A percentile compares a stretch with the other conserved stretches of the same genome.
Evolutionary conservation across 2,329 filamentous ascomycete species (phyloP).

Genomic region (Aureobasidium sp.): DNA sequence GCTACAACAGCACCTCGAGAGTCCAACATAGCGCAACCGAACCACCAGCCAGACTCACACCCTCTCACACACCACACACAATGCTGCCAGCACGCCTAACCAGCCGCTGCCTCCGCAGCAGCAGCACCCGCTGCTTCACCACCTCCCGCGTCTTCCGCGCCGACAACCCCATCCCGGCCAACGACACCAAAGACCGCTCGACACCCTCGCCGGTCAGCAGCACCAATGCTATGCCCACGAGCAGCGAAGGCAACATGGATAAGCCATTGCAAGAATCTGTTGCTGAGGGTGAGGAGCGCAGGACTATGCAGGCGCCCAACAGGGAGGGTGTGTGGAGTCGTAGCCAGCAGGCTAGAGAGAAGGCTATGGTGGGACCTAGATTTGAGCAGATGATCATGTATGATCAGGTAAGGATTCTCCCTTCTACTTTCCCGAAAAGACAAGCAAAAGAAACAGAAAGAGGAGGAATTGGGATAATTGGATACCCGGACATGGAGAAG

Average conservation of each 20-base stretch:
- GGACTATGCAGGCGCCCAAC: slow-evolving; percentile 77
- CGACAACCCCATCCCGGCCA: slow-evolving; percentile 50
- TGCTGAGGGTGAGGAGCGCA: slow-evolving; percentile 46
- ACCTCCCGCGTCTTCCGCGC: slow-evolving; percentile 10
- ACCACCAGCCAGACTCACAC: not conserved
- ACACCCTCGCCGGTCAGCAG: slow-evolving; percentile 42
- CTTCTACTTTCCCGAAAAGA: too few relatives aligned
- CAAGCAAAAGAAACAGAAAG: not conserved
- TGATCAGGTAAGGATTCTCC: slow-evolving; percentile 81
- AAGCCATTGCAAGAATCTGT: slow-evolving; percentile 47
- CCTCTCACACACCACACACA: not conserved
- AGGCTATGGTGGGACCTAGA: slow-evolving; percentile 86
- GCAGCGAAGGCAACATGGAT: slow-evolving; percentile 42
- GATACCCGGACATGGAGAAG: too few relatives aligned
- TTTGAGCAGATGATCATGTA: slow-evolving; percentile 97
- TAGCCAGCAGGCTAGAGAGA: slow-evolving; percentile 70
- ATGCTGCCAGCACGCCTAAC: slow-evolving; percentile 5
- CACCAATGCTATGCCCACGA: slow-evolving; percentile 52
- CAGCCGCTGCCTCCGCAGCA: not conserved
- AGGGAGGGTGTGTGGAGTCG: slow-evolving; percentile 70
- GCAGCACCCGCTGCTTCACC: not conserved
- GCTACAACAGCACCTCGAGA: not conserved
- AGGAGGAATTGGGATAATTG: not conserved
- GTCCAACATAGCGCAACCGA: not conserved
- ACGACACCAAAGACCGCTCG: slow-evolving; percentile 46